Conservation (phyloP, 2,329 filamentous ascomycete species). For the Neonectria faginata region DNA sequence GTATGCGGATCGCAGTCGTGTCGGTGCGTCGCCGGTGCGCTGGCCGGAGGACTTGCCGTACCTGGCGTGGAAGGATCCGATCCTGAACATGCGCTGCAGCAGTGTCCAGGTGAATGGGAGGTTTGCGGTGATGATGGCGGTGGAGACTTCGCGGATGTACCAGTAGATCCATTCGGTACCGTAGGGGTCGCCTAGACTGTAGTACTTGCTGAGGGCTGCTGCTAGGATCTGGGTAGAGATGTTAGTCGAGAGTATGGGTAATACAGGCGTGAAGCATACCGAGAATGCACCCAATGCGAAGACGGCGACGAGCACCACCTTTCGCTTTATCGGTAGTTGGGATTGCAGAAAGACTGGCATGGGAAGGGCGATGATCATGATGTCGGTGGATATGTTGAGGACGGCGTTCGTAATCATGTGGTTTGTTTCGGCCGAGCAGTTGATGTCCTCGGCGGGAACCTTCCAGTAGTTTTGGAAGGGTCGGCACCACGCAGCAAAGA, state of each 20-base stretch:
- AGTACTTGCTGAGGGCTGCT: conserved; percentile 53
- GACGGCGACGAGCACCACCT: conserved; percentile 61
- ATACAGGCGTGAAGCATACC: conserved; percentile 39
- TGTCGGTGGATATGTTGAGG: conserved; percentile 69
- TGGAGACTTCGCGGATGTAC: conserved; percentile 60
- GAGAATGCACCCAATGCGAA: conserved; percentile 60
- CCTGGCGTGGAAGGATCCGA: conserved; percentile 45
- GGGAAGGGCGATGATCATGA: conserved; percentile 68
- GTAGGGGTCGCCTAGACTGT: conserved; percentile 56
- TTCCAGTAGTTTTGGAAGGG: conserved; percentile 27
- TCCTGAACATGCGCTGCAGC: conserved; percentile 52
- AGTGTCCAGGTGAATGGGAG: conserved; percentile 58
- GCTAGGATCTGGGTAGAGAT: conserved; percentile 35
- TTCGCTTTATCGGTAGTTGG: conserved; percentile 61
- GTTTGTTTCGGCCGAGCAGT: conserved; percentile 64
- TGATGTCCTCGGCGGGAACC: conserved; percentile 28
- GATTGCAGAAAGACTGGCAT: conserved; percentile 64
- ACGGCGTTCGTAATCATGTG: conserved; percentile 68
- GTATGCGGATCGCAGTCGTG: conserved; percentile 38
- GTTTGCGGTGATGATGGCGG: conserved; percentile 58
- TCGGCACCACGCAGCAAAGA: conserved; percentile 48
- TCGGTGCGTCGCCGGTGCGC: conserved; percentile 40
- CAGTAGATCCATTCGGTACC: conserved; percentile 56
- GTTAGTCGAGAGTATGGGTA: neutral
- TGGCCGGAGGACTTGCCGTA: conserved; percentile 43